Evolutionary conservation across 2,329 filamentous ascomycete genomes (phyloP).

Genomic region (Leptographium radiaticola): DNA sequence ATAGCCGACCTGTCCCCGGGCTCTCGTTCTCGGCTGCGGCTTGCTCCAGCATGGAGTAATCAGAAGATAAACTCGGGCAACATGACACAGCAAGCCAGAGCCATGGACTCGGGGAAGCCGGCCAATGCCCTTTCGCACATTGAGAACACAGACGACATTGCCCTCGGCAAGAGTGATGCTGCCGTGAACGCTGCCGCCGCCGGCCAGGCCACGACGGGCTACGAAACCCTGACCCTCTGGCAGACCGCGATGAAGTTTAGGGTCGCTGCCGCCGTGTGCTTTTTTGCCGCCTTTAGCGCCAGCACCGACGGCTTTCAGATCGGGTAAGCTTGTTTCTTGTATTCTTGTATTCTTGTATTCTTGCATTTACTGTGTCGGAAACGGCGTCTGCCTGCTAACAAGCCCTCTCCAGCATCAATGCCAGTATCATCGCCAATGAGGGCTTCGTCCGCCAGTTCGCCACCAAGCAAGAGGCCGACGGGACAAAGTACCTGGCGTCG

Average conservation of each 20-base stretch:
- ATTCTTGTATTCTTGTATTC: no score
- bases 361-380: no score
- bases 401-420: constrained; percentile 17
- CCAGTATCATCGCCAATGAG: constrained; percentile 23
- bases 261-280: constrained; percentile 14
- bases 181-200: not conserved
- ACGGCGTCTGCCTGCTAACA: not conserved
- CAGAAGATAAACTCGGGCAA: not conserved
- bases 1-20: not conserved
- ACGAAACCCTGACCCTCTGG: constrained; percentile 15
- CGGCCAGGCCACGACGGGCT: constrained; percentile 16
- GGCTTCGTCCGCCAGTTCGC: constrained; percentile 24
- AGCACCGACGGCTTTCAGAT: constrained; percentile 18
- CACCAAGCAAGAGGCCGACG: constrained; percentile 13
- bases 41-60: not conserved
- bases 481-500: constrained; percentile 19
- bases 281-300: constrained; percentile 15
- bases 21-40: not conserved
- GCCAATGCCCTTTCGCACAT: not conserved
- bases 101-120: not conserved
- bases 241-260: constrained; percentile 17
- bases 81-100: not conserved
- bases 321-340: no score
- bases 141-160: not conserved
- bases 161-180: not conserved